Evolutionary conservation across 176 grass and related monocot genomes (phyloP).

Genomic region (Juncus inflexus): DNA sequence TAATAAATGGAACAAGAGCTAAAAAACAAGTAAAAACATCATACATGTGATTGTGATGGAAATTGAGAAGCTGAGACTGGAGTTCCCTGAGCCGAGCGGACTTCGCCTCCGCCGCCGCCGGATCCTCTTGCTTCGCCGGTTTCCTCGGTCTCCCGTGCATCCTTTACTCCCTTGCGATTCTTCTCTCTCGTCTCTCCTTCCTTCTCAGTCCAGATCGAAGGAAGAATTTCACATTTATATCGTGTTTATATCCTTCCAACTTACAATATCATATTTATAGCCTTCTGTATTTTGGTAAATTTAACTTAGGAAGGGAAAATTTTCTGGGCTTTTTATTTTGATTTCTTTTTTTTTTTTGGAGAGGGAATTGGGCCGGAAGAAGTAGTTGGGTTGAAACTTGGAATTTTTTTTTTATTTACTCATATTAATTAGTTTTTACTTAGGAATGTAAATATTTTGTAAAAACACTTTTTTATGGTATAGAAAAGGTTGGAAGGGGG

Average conservation of each 20-base stretch:
- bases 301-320: too few species aligned
- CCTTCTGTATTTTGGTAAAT: background rate
- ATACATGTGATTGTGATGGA: conserved; percentile 71
- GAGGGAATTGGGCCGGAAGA: too few species aligned
- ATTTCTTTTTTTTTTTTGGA: too few species aligned
- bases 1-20: background rate
- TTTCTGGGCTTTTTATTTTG: too few species aligned
- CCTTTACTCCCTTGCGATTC: conserved; percentile 1
- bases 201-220: background rate
- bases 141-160: conserved; percentile 80
- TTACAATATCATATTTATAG: background rate
- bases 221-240: background rate
- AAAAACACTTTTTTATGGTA: too few species aligned
- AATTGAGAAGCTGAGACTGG: conserved; percentile 58
- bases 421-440: too few species aligned
- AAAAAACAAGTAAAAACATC: background rate
- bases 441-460: too few species aligned
- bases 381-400: too few species aligned
- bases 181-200: background rate
- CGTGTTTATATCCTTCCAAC: background rate
- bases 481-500: too few species aligned
- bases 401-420: too few species aligned
- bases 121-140: conserved; percentile 53
- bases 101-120: conserved; percentile 42
- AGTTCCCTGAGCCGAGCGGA: conserved; percentile 59